Base-by-base conservation (phyloP, 345 rosid species). In the Eucalyptus virginea region DNA sequence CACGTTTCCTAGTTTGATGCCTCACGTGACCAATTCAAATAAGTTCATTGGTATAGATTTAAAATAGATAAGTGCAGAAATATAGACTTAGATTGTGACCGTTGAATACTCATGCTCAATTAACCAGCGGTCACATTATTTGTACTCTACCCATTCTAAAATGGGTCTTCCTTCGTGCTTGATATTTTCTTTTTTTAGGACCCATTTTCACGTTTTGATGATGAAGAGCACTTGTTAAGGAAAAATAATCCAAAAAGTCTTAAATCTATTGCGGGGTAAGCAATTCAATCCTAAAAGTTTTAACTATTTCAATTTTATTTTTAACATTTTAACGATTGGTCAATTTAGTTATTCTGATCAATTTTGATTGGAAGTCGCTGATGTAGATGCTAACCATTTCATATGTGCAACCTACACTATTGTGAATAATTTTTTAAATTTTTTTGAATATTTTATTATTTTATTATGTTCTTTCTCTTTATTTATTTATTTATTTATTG, bases 351-450 rank as follows among this genome's bases (percentile, higher is more conserved):
- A 4, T 56, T 56, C 1, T 8, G 1, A 56, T 24, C 12, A 56
- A 56, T 56, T 56, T 9, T 56, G 30, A 23, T 9, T 0, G 2
- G 3, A 21, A 21, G 62, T 24, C 3, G 5, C 1, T 23, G 1
- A 23, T 56, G 1, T 56, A 56, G 13, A 56, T 21, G 28, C 6
- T 24, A 9, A 56, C 3, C 30, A 9, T 56, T 56, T 21, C 5
- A 56, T 56, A 12, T 56, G 60, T 56, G 60, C 6, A 0, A 3
- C 60, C 28, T 23, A 4, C 28, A 56, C 12, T 21, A 24, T 8
- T 4, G 28, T 54, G 5, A 54, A 54, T 21, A 23, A 54, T 21
- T 4, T 54, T 54, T 54, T 8, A n/a, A 8, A 21, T 21, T 54
- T 21, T 54, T 54, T 1, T 0, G 9, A 54, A 54, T 54, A 18